phyloP scores from a whole-genome alignment of 257 asterid genomes.

The Verbena officinalis region DNA sequence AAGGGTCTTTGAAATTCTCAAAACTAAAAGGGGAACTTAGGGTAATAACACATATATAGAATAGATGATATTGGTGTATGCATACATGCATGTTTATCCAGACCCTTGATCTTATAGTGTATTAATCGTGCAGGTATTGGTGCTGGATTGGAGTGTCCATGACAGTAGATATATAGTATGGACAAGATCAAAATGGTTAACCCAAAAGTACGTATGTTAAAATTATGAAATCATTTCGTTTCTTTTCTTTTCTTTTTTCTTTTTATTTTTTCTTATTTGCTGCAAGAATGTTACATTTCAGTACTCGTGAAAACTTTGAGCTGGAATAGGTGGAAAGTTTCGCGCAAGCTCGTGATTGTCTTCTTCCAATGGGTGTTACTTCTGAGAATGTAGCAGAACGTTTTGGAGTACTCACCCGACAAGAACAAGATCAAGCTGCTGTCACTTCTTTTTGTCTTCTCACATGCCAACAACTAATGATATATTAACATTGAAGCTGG shows the following conservation, averaged over 20 bases:
- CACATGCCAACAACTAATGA: neutral
- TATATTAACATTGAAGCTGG: neutral
- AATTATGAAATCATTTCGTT: neutral
- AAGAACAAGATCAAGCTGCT: slow-evolving; percentile 94
- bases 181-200: slow-evolving; percentile 35
- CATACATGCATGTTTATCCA: neutral
- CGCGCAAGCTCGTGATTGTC: slow-evolving; percentile 82
- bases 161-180: slow-evolving; percentile 61
- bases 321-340: slow-evolving; percentile 52
- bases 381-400: slow-evolving; percentile 92
- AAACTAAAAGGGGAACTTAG: too few species aligned
- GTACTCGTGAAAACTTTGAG: slow-evolving; percentile 16
- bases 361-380: slow-evolving; percentile 92
- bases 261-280: neutral
- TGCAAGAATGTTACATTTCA: neutral
- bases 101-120: neutral
- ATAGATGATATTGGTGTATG: too few species aligned
- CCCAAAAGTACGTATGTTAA: slow-evolving; percentile 60
- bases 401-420: slow-evolving; percentile 78
- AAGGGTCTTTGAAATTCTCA: too few species aligned
- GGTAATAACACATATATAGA: too few species aligned
- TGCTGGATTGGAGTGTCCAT: slow-evolving; percentile 93
- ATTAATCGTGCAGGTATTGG: slow-evolving; percentile 64
- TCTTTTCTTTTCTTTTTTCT: neutral
- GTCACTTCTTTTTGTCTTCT: slow-evolving; percentile 45